Conservation (phyloP, 2,329 filamentous ascomycete genomes). For the Zymoseptoria tritici region DNA sequence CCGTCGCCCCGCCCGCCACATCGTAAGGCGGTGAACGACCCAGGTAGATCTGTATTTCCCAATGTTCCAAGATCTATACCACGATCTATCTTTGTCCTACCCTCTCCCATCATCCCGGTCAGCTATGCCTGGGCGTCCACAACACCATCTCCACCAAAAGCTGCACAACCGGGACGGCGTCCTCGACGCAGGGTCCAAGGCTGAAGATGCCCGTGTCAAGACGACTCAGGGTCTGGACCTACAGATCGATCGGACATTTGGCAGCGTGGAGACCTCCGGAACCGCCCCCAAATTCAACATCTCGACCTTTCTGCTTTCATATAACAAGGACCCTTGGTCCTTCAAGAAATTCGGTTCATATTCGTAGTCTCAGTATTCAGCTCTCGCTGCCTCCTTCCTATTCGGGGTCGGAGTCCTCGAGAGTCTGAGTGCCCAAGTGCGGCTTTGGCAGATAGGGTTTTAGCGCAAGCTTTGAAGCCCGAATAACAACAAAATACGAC, state of each 20-base stretch:
- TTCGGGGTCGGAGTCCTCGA: no score
- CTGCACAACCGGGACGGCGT: not conserved
- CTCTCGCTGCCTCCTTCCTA: no score
- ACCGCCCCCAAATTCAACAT: not conserved
- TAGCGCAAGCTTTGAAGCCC: no score
- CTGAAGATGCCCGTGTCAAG: not conserved
- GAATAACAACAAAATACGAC: no score
- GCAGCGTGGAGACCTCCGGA: not conserved
- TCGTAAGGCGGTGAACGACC: not conserved
- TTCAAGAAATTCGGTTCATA: not conserved
- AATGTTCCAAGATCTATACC: not conserved
- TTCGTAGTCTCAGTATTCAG: not conserved
- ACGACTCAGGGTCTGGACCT: not conserved
- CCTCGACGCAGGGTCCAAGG: not conserved
- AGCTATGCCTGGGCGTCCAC: not conserved
- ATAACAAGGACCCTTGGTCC: not conserved
- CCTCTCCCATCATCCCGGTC: not conserved
- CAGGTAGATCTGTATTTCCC: not conserved
- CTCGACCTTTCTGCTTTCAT: not conserved
- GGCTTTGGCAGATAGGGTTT: no score
- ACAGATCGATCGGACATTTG: not conserved
- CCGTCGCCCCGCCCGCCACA: not conserved
- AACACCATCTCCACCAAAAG: not conserved
- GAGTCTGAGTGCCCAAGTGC: no score
- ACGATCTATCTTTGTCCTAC: not conserved